These are phyloP conservation scores for Neurospora sp. DNA, from an alignment of 495 filamentous ascomycete species.

Conservation along the genomic window DNA sequence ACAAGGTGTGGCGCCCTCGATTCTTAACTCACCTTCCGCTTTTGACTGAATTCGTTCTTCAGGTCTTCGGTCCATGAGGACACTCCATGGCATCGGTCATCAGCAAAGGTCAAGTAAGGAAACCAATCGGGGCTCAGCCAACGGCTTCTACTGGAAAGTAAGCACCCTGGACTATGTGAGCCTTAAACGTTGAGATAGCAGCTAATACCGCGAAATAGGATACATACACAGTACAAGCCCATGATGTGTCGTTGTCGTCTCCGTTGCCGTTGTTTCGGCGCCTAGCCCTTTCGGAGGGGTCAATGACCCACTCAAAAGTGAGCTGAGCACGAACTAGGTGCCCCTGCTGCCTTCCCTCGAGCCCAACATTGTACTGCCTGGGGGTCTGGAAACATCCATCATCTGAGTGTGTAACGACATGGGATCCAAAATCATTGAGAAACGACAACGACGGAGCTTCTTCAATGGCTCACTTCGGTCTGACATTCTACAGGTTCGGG, in stretches of 20 bases:
- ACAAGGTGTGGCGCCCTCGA: slow-evolving; percentile 26
- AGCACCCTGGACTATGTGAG: not conserved
- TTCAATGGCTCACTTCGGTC: not conserved
- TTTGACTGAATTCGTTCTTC: not conserved
- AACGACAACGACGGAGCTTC: not conserved
- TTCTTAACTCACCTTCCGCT: not conserved
- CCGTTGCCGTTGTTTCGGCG: not conserved
- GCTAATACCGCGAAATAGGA: not conserved
- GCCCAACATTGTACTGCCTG: not conserved
- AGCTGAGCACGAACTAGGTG: not conserved
- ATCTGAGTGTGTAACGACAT: not conserved
- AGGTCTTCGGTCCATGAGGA: not conserved
- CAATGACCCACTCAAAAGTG: not conserved
- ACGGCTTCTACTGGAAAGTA: not conserved
- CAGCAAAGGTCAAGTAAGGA: slow-evolving; percentile 4
- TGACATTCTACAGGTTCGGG: not conserved
- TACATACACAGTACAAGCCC: not conserved
- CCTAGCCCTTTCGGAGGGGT: not conserved
- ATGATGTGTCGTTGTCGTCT: not conserved
- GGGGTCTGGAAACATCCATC: not conserved
- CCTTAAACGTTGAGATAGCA: not conserved
- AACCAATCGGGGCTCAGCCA: not conserved
- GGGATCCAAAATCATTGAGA: not conserved
- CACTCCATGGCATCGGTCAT: not conserved
- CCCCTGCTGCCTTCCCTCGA: not conserved